Evolutionary conservation across 768 basidiomycete species (phyloP).

Genomic region (Mycena crocata): DNA sequence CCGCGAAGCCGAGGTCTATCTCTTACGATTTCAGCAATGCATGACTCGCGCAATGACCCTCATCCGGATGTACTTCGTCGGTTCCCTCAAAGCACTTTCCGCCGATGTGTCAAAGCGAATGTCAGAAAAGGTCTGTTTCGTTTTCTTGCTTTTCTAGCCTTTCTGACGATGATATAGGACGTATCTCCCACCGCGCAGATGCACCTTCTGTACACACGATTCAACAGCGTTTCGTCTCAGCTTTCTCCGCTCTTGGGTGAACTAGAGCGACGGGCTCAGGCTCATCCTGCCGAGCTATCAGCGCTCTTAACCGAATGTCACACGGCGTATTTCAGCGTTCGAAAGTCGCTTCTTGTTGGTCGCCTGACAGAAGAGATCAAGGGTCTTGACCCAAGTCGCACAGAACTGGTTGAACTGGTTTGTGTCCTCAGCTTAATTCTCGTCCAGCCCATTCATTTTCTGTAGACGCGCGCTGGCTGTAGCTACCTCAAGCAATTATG

Average conservation of each 20-base stretch:
- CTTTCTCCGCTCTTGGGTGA: constrained; percentile 85
- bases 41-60: constrained; percentile 98
- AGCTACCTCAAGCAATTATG: constrained; percentile 93
- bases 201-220: constrained; percentile 92
- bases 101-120: constrained; percentile 82
- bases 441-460: background rate
- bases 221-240: constrained; percentile 75
- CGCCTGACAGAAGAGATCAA: constrained; percentile 86
- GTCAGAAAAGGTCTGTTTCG: constrained; percentile 70
- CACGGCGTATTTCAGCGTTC: constrained; percentile 79
- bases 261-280: constrained; percentile 80
- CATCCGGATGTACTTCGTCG: constrained; percentile 96
- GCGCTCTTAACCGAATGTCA: constrained; percentile 90
- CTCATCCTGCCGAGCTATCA: constrained; percentile 87
- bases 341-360: constrained; percentile 78
- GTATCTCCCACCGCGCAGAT: constrained; percentile 83
- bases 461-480: constrained; percentile 90
- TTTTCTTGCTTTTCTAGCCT: background rate
- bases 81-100: constrained; percentile 81
- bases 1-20: constrained; percentile 91
- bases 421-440: constrained; percentile 20
- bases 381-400: constrained; percentile 80
- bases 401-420: constrained; percentile 91
- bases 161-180: constrained; percentile 56
- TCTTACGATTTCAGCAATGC: constrained; percentile 98